Evolutionary conservation across 1,284 basidiomycete genomes (phyloP).

Genomic region (Cryptococcus sp.): DNA sequence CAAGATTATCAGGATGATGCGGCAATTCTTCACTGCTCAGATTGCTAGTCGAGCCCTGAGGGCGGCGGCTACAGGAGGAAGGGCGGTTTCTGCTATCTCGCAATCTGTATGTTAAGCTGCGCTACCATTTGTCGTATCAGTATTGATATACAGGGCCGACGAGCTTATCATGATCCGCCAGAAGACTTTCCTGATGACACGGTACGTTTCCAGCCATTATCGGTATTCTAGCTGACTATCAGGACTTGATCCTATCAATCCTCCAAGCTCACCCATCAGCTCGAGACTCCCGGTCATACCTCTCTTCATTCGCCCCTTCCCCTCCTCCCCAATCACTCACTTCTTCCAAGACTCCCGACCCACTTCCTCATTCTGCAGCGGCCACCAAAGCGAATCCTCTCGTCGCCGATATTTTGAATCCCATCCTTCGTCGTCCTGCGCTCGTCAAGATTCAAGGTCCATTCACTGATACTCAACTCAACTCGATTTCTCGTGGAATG

Average conservation of each 20-base stretch:
- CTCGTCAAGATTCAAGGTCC: slow-evolving; percentile 97
- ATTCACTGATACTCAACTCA: slow-evolving; percentile 90
- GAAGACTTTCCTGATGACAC: slow-evolving; percentile 10
- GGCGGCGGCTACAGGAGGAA: too few species aligned
- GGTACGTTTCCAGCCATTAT: slow-evolving; percentile 5
- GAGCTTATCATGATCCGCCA: background rate
- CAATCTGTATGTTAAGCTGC: too few species aligned
- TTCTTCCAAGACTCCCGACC: slow-evolving; percentile 27
- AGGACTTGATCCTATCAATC: slow-evolving; percentile 97
- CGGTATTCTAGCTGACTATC: slow-evolving; percentile 3
- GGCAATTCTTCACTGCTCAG: too few species aligned
- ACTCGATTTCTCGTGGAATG: slow-evolving; percentile 88
- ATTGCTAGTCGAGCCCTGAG: too few species aligned
- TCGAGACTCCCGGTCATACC: slow-evolving; percentile 83
- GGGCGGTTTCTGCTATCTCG: too few species aligned
- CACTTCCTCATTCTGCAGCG: slow-evolving; percentile 9
- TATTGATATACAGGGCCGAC: background rate
- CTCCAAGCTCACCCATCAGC: slow-evolving; percentile 87
- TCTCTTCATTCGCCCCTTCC: slow-evolving; percentile 69
- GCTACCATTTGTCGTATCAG: too few species aligned
- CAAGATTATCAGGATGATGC: too few species aligned
- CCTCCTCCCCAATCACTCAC: slow-evolving; percentile 14
- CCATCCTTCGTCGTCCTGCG: slow-evolving; percentile 59
- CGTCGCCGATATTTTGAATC: slow-evolving; percentile 77
- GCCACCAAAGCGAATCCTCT: slow-evolving; percentile 54